phyloP scores from a whole-genome alignment of 2,329 filamentous ascomycete genomes.

The Niveomyces coronatus region DNA sequence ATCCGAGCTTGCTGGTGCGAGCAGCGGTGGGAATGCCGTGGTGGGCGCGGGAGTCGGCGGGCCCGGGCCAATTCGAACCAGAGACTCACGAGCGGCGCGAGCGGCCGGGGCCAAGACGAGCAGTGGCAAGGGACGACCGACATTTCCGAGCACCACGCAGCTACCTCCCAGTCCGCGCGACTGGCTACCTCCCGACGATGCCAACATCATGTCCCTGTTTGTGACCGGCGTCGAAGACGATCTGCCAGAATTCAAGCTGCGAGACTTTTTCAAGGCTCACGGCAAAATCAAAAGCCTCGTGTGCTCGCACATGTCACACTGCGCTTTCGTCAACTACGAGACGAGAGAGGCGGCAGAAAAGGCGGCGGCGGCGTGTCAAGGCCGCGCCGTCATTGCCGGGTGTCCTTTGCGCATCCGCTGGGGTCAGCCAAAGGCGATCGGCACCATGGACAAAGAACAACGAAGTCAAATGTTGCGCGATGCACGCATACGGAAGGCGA shows the following conservation, averaged over 20 bases:
- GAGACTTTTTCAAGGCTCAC: conserved; percentile 80
- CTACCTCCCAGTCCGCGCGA: conserved; percentile 75
- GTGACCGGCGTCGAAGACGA: conserved; percentile 95
- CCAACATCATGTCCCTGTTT: conserved; percentile 85
- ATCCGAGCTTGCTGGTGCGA: conserved; percentile 24
- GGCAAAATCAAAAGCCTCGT: conserved; percentile 88
- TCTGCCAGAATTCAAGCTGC: conserved; percentile 81
- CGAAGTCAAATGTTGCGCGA: conserved; percentile 72
- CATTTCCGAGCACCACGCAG: conserved; percentile 61
- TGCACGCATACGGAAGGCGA: conserved; percentile 37
- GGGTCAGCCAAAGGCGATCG: conserved; percentile 86
- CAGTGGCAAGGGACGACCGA: conserved; percentile 33
- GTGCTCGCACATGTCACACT: conserved; percentile 94
- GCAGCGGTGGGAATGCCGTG: conserved; percentile 32
- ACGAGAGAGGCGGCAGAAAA: conserved; percentile 75
- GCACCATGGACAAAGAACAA: conserved; percentile 82
- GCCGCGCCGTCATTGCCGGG: conserved; percentile 79
- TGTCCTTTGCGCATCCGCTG: conserved; percentile 85
- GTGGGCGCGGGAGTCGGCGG: conserved; percentile 49
- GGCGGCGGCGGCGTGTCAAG: conserved; percentile 76
- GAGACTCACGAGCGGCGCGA: conserved; percentile 46
- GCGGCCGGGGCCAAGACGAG: conserved; percentile 39
- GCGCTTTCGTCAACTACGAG: conserved; percentile 91
- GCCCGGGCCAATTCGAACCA: conserved; percentile 70
- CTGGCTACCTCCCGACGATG: conserved; percentile 73